Evolutionary conservation across 768 basidiomycete genomes (phyloP).

Genomic region (Ramaria sp.): DNA sequence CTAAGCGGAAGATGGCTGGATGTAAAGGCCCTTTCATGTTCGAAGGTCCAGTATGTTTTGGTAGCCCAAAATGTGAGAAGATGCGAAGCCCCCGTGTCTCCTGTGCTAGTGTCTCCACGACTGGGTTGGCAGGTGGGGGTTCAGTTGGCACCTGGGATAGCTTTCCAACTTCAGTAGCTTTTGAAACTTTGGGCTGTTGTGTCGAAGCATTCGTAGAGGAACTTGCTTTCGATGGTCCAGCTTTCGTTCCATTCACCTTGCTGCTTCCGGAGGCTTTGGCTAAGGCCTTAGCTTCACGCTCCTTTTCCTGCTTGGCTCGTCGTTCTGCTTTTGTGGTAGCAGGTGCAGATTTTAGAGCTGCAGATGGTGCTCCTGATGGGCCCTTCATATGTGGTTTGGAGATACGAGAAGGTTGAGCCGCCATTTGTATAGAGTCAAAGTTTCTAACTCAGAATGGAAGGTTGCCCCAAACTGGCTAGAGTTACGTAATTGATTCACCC

Average conservation of each 20-base stretch:
- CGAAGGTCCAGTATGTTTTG: slow-evolving; percentile 30
- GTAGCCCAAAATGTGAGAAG: slow-evolving; percentile 78
- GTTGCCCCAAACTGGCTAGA: neutral
- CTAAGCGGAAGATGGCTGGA: slow-evolving; percentile 77
- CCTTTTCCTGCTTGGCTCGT: slow-evolving; percentile 67
- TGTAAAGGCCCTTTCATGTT: slow-evolving; percentile 74
- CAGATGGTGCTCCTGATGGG: neutral
- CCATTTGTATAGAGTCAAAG: neutral
- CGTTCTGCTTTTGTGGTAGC: slow-evolving; percentile 74
- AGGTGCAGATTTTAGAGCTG: slow-evolving; percentile 18
- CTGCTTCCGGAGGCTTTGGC: slow-evolving; percentile 26
- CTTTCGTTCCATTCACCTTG: slow-evolving; percentile 4
- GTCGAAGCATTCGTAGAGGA: neutral
- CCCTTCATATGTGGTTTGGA: neutral
- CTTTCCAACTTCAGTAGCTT: slow-evolving; percentile 5
- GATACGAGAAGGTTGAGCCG: neutral
- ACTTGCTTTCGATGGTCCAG: slow-evolving; percentile 9
- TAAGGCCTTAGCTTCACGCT: slow-evolving; percentile 65
- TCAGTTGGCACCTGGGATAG: slow-evolving; percentile 12
- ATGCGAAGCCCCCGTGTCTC: slow-evolving; percentile 63
- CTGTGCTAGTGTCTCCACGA: slow-evolving; percentile 23
- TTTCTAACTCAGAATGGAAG: neutral
- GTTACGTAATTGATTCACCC: too few species aligned
- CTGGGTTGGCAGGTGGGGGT: slow-evolving; percentile 6
- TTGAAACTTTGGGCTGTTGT: neutral